These are phyloP conservation scores for Erigeron canadensis DNA, from an alignment of 129 eudicot genomes.

Conservation along the genomic window DNA sequence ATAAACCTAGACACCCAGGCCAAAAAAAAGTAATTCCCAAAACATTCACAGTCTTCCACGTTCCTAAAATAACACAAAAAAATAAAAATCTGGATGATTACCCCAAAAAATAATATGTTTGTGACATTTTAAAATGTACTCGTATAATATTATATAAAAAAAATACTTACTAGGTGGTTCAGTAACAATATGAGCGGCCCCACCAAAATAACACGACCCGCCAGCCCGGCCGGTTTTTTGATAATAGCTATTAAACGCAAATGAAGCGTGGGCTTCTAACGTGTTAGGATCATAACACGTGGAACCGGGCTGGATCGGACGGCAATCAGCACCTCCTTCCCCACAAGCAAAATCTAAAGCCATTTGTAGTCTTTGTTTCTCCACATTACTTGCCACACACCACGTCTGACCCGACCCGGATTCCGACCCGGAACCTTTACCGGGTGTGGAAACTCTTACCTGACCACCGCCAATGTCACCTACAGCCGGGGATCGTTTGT, in stretches of 20 bases:
- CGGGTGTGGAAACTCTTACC: constrained; percentile 35
- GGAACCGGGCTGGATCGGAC: constrained; percentile 88
- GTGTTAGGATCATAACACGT: constrained; percentile 94
- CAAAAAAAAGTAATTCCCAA: constrained; percentile 22
- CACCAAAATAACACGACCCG: constrained; percentile 82
- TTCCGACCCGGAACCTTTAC: constrained; percentile 9
- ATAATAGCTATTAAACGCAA: constrained; percentile 88
- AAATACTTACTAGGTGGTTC: constrained; percentile 81
- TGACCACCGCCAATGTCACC: constrained; percentile 45
- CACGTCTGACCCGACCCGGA: constrained; percentile 52
- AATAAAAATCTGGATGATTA: too few relatives aligned
- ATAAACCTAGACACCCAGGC: background rate
- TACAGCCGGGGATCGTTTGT: constrained; percentile 35
- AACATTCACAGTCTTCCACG: constrained; percentile 26
- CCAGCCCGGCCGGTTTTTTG: constrained; percentile 72
- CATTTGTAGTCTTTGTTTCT: constrained; percentile 62
- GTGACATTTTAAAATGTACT: background rate
- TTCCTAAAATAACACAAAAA: constrained; percentile 1
- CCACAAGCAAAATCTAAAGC: constrained; percentile 96
- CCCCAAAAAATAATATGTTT: too few relatives aligned
- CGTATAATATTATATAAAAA: background rate
- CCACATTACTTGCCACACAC: constrained; percentile 88
- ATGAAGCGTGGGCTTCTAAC: constrained; percentile 85
- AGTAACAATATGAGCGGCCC: constrained; percentile 65
- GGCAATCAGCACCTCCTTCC: constrained; percentile 95